Evolutionary conservation across 345 rosid species (phyloP).

Genomic region (Sapria himalayana): DNA sequence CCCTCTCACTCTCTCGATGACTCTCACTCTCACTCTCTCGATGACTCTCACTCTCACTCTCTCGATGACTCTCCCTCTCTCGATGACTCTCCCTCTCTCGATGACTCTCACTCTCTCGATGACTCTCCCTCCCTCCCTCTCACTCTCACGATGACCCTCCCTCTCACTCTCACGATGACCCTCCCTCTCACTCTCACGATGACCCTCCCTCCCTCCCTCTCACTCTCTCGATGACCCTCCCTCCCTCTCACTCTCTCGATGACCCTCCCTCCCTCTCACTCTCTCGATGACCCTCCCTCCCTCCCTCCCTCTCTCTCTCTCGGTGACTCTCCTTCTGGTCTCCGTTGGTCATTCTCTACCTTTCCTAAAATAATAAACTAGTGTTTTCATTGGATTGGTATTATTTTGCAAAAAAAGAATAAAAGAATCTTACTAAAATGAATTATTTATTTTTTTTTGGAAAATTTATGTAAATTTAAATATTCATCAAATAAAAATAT

Average conservation of each 20-base stretch:
- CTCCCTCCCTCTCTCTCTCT: conserved; percentile 6
- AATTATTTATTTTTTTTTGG: too few species aligned
- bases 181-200: too few species aligned
- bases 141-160: not conserved
- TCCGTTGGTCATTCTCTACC: conserved; percentile 5
- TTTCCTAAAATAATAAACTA: not conserved
- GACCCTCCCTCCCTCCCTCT: not conserved
- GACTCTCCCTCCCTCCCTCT: conserved; percentile 11
- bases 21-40: too few species aligned
- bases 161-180: too few species aligned
- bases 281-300: conserved; percentile 8
- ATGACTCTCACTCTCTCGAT: conserved; percentile 57
- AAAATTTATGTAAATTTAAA: too few species aligned
- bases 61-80: conserved; percentile 10
- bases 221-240: conserved; percentile 8
- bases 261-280: conserved; percentile 7
- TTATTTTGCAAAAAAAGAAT: not conserved
- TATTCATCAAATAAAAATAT: too few species aligned
- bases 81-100: conserved; percentile 52
- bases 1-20: too few species aligned
- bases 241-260: conserved; percentile 10
- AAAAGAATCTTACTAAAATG: not conserved
- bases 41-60: conserved; percentile 1
- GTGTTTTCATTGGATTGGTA: not conserved
- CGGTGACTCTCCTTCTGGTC: conserved; percentile 8